Evolutionary conservation across 306 rosid genomes (phyloP), one percentile per base, ranked within the genome.

Genomic region (Dryas alaskensis): DNA sequence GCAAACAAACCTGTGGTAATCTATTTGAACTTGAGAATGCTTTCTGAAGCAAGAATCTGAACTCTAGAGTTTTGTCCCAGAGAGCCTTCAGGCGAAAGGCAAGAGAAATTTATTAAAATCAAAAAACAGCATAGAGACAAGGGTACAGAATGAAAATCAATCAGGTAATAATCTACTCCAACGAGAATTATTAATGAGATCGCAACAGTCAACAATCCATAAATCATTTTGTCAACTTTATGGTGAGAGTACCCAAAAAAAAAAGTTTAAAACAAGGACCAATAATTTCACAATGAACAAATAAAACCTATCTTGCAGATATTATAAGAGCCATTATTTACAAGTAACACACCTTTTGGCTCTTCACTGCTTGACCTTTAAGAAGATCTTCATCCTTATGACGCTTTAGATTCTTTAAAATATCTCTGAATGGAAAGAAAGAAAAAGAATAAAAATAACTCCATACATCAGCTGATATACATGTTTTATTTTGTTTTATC

Each of bases 61-160:
- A 80, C 85, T 89, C 98, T 39, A 93, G 94, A 82, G 88, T 86
- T 84, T 87, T 91, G 87, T 89, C 91, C 98, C 98, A 93, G 40
- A 93, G 83, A 43, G 83, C 91, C 98, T 93, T 65, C 60, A 73
- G 17, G 67, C 25, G 53, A 83, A 80, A 52, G 25, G 3, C 8
- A 42, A 62, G 64, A 27, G 67, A 31, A 31, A 31, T 76, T 39
- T 25, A 45, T 27, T 39, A 6, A 61, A 48, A 52, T 31, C 60
- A 66, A 45, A 47, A 70, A 31, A 54, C 37, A 72, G 13, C n/a
- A 17, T 13, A 27, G 0, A 9, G 62, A 6, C 17, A 39, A 14
- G 45, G 5, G 44, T 51, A 53, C 60, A 65, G 10, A 25, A 49
- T 12, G 44, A 54, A 16, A 7, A 22, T 67, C 79, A 49, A 67